Percentiles rank a stretch among this genome's conserved stretches.
Conservation (phyloP, 306 rosid species). For the Cercis canadensis region DNA sequence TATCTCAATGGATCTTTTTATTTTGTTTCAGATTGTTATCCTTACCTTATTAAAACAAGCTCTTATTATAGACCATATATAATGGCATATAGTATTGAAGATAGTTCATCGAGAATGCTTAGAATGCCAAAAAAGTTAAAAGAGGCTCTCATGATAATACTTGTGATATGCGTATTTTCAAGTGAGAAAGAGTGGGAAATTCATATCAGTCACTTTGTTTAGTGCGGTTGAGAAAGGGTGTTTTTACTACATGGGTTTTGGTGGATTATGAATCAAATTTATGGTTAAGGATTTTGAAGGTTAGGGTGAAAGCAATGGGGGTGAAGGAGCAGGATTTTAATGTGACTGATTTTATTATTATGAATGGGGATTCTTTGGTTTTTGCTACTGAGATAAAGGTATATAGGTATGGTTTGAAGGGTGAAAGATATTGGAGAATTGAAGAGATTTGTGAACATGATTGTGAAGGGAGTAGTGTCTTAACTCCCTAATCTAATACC, state of each 20-base stretch:
- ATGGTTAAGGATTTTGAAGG: neutral
- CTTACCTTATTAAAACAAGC: neutral
- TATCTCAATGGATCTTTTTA: neutral
- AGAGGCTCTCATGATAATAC: neutral
- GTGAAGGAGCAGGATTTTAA: neutral
- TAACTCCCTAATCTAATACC: no score
- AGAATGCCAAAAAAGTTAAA: neutral
- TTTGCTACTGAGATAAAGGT: neutral
- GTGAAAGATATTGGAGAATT: neutral
- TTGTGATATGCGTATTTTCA: neutral
- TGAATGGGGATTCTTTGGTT: conserved; percentile 10
- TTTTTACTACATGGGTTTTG: neutral
- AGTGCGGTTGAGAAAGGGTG: neutral
- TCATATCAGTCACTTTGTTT: neutral
- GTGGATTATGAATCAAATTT: neutral
- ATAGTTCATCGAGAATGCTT: neutral
- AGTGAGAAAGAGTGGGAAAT: neutral
- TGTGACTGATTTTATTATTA: neutral
- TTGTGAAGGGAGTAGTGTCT: no score
- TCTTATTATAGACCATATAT: conserved; percentile 5
- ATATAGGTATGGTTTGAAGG: neutral
- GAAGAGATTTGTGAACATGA: neutral
- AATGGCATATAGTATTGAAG: neutral
- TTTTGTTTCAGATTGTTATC: neutral
- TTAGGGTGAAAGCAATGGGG: neutral